A percentile compares a stretch with the other conserved stretches of the same genome.
These are phyloP conservation scores for Podaxis sp. DNA, from an alignment of 768 basidiomycete genomes.

Conservation along the genomic window DNA sequence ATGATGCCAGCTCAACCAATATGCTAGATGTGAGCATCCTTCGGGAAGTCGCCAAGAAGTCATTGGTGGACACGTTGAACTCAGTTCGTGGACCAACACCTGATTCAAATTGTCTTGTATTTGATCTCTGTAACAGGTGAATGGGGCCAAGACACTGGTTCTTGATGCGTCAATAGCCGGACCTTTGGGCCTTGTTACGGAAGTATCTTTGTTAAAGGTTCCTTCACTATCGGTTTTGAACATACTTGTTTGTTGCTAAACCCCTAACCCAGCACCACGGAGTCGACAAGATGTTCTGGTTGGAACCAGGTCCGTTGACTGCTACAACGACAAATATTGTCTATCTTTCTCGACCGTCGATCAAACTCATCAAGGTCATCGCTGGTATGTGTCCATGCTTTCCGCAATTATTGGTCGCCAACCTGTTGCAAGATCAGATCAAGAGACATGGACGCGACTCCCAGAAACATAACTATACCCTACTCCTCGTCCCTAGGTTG, in stretches of 20 bases:
- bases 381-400: slow-evolving; percentile 61
- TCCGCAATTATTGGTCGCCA: slow-evolving; percentile 15
- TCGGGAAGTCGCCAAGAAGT: slow-evolving; percentile 75
- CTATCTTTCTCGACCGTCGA: slow-evolving; percentile 86
- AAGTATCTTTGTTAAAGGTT: slow-evolving; percentile 90
- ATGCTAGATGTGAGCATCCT: slow-evolving; percentile 62
- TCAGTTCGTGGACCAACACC: slow-evolving; percentile 42
- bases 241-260: background rate
- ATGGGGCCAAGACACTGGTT: slow-evolving; percentile 95
- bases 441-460: slow-evolving; percentile 70
- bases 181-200: slow-evolving; percentile 91
- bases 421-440: slow-evolving; percentile 74
- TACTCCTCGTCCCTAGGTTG: slow-evolving; percentile 82
- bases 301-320: slow-evolving; percentile 82
- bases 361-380: slow-evolving; percentile 82
- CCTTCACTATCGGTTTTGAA: background rate
- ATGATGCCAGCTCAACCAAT: slow-evolving; percentile 5
- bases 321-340: slow-evolving; percentile 86
- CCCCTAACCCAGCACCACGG: slow-evolving; percentile 76
- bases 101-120: background rate
- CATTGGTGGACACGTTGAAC: slow-evolving; percentile 82
- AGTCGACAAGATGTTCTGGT: slow-evolving; percentile 99
- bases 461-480: slow-evolving; percentile 77
- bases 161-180: slow-evolving; percentile 85
- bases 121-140: slow-evolving; percentile 48